Percentiles rank a stretch among this genome's conserved stretches.
Conservation (phyloP, 2,329 filamentous ascomycete species). For the Verticillium isaacii region DNA sequence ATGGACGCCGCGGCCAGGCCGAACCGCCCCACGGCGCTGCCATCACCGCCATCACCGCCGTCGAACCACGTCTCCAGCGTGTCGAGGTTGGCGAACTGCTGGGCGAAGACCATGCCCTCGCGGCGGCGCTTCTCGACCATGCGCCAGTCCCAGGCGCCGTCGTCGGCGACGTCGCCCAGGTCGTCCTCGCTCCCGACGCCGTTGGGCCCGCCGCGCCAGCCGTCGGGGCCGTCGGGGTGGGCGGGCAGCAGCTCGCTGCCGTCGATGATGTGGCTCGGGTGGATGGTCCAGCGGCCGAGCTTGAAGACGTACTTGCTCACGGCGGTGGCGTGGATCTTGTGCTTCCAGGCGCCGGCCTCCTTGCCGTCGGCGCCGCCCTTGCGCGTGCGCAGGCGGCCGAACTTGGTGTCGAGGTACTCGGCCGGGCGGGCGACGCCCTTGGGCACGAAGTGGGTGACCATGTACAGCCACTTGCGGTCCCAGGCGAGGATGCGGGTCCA, state of each 20-base stretch:
- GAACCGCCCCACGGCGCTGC: slow-evolving; percentile 47
- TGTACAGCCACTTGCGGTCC: slow-evolving; percentile 80
- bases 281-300: slow-evolving; percentile 75
- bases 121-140: slow-evolving; percentile 50
- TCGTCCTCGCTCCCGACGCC: slow-evolving; percentile 35
- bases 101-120: slow-evolving; percentile 49
- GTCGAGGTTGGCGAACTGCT: slow-evolving; percentile 54
- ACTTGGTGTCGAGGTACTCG: slow-evolving; percentile 44
- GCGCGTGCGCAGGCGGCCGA: slow-evolving; percentile 27
- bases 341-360: slow-evolving; percentile 48
- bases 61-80: slow-evolving; percentile 47
- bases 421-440: slow-evolving; percentile 52
- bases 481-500: slow-evolving; percentile 67
- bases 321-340: slow-evolving; percentile 65
- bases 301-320: slow-evolving; percentile 82
- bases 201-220: slow-evolving; percentile 47
- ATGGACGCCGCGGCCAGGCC: slow-evolving; percentile 24
- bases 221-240: slow-evolving; percentile 66
- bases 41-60: slow-evolving; percentile 43
- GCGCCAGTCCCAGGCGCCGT: slow-evolving; percentile 53
- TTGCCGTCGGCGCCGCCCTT: slow-evolving; percentile 17
- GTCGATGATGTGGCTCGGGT: slow-evolving; percentile 71
- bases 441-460: slow-evolving; percentile 69
- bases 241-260: slow-evolving; percentile 70
- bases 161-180: slow-evolving; percentile 25